Base-by-base conservation (phyloP, 148 eudicot genomes). In the Arctostaphylos glauca region DNA sequence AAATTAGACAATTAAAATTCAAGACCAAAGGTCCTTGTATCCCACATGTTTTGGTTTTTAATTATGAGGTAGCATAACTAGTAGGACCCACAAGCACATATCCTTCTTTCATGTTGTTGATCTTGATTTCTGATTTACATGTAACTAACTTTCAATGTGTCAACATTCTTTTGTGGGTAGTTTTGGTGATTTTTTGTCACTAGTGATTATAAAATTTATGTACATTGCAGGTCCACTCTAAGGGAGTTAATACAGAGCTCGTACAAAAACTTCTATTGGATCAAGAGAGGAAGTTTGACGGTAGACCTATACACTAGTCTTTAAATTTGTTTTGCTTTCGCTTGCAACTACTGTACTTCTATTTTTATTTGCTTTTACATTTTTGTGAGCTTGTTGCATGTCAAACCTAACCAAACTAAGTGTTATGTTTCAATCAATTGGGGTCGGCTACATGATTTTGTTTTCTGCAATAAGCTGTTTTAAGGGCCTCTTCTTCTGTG, bases 151-250 rank as follows among this genome's bases (percentile, higher is more conserved):
- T 15, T 2, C n/a, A 16, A 8, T 7, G 47, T 47, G 14, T 31
- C 19, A 3, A 31, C 38, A 14, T 62, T 46, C 50, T 44, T 41
- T 59, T 12, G 23, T 77, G 3, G 49, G n/a, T 16, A 55, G 1
- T 43, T 58, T 41, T 4, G 59, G 38, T 55, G 12, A 12, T 2
- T 55, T 55, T 58, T 58, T 78, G 77, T 18, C 14, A 18, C 38
- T 46, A 0, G 46, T 41, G 80, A 58, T 47, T 21, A 67, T 13
- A 18, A 48, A 68, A 67, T 59, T 25, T 75, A 16, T 78, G 47
- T 83, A 73, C 59, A 77, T 50, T 92, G 85, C 84, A 97, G 99
- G 93, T 97, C 83, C 99, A 97, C 82, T 92, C 94, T 49, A 94
- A 93, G 87, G 99, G 99, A 41, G 90, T 91, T 59, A 90, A 92